Percentiles rank a stretch among this genome's conserved stretches.
phyloP scores from a whole-genome alignment of 495 filamentous ascomycete species.

The Paragyromitra xinjiangensis region DNA sequence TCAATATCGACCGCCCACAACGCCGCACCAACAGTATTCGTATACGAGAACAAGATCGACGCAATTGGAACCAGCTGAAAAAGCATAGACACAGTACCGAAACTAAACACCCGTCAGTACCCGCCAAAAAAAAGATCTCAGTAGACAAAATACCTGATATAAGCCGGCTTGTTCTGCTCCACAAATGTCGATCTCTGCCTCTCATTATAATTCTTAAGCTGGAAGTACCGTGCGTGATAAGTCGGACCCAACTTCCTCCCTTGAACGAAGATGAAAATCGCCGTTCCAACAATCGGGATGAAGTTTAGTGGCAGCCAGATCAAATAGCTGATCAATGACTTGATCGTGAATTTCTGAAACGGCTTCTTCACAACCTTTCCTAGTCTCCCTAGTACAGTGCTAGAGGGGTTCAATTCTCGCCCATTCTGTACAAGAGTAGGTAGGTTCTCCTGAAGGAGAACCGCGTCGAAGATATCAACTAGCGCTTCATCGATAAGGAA shows the following conservation, averaged over 20 bases:
- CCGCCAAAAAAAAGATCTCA: background rate
- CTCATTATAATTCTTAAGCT: constrained; percentile 74
- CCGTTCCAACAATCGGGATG: constrained; percentile 88
- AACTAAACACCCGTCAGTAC: constrained; percentile 12
- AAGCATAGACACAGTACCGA: constrained; percentile 49
- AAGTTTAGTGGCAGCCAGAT: constrained; percentile 86
- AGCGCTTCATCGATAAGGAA: constrained; percentile 82
- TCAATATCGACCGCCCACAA: constrained; percentile 95
- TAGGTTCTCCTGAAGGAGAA: constrained; percentile 68
- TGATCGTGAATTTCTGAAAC: constrained; percentile 65
- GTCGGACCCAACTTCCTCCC: constrained; percentile 58
- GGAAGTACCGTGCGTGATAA: constrained; percentile 71
- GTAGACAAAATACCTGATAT: constrained; percentile 33
- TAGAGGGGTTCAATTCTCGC: constrained; percentile 70
- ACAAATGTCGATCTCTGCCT: constrained; percentile 40
- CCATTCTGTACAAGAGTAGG: constrained; percentile 73
- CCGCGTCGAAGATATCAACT: constrained; percentile 91
- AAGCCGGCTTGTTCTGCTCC: constrained; percentile 48
- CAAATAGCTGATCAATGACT: constrained; percentile 45
- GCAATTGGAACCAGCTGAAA: constrained; percentile 77
- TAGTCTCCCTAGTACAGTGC: constrained; percentile 71
- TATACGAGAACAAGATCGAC: constrained; percentile 85
- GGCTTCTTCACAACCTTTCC: constrained; percentile 79
- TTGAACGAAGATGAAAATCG: constrained; percentile 78
- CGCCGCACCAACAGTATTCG: constrained; percentile 82